Percentiles rank a stretch among this genome's conserved stretches.
These are phyloP conservation scores for Inonotus hispidus DNA, from an alignment of 1,284 basidiomycete species.

Conservation along the genomic window DNA sequence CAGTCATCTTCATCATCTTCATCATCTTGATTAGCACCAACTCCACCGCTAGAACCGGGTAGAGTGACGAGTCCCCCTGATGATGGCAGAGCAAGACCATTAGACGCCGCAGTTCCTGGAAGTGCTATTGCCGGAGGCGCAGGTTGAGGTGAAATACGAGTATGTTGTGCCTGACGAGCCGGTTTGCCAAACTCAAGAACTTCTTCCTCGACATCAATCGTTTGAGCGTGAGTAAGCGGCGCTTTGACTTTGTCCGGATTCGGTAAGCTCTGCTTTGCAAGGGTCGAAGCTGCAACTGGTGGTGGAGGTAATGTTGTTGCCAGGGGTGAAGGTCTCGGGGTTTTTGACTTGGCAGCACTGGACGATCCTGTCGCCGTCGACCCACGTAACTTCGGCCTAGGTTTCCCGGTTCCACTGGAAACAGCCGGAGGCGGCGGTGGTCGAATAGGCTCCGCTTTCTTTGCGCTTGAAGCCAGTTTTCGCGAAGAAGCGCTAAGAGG, in stretches of 20 bases:
- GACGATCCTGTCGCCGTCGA: neutral
- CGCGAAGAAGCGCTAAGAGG: neutral
- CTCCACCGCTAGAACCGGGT: constrained; percentile 11
- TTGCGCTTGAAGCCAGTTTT: neutral
- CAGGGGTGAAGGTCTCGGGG: constrained; percentile 3
- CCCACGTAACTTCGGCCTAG: constrained; percentile 11
- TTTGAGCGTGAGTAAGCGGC: constrained; percentile 20
- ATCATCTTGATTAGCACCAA: neutral
- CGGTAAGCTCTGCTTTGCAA: constrained; percentile 24
- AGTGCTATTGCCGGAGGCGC: constrained; percentile 38
- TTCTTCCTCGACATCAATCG: constrained; percentile 38
- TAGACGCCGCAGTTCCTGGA: constrained; percentile 29
- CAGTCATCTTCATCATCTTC: constrained; percentile 43
- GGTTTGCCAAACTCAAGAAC: constrained; percentile 34
- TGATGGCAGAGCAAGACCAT: constrained; percentile 24
- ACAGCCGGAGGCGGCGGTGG: neutral
- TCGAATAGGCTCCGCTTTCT: neutral
- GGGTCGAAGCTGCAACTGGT: constrained; percentile 18
- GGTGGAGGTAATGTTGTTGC: neutral
- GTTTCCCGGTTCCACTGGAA: constrained; percentile 7
- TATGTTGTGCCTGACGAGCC: constrained; percentile 35
- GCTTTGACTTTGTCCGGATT: constrained; percentile 21
- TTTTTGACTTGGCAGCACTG: constrained; percentile 1
- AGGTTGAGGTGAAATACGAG: constrained; percentile 37
- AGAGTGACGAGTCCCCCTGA: constrained; percentile 21